phyloP scores from a whole-genome alignment of 176 grass and related monocot species.

The Oryza meyeriana region DNA sequence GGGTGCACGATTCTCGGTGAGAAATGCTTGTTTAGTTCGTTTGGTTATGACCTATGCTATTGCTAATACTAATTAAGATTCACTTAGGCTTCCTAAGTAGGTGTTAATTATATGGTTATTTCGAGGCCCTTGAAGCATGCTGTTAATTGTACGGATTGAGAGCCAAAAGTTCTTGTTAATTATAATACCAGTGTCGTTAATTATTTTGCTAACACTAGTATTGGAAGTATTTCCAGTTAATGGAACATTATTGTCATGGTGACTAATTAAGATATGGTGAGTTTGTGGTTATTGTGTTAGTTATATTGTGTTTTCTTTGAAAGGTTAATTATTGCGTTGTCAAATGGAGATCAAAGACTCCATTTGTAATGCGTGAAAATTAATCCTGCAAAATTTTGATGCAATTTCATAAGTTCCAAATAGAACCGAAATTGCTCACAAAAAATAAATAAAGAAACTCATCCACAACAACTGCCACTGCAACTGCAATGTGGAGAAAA shows the following conservation, averaged over 20 bases:
- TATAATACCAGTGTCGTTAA: background rate
- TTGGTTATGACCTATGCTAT: constrained; percentile 3
- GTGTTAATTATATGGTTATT: background rate
- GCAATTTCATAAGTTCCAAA: too few species aligned
- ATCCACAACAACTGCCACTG: constrained; percentile 14
- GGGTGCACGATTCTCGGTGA: constrained; percentile 33
- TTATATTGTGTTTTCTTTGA: background rate
- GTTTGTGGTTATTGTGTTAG: too few species aligned
- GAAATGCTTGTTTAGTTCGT: constrained; percentile 6
- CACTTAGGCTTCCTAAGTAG: background rate
- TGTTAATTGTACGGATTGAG: background rate
- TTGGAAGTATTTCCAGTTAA: background rate
- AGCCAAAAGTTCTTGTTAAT: background rate
- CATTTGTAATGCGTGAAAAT: background rate
- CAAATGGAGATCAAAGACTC: background rate
- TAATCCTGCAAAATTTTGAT: too few species aligned
- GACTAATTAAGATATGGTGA: too few species aligned
- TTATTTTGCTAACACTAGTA: background rate
- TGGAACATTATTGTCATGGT: background rate
- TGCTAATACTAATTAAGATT: background rate
- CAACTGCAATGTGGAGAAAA: constrained; percentile 2
- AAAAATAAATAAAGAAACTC: background rate
- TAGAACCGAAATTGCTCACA: too few species aligned
- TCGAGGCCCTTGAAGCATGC: background rate
- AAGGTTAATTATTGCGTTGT: background rate